Evolutionary conservation across 2,329 filamentous ascomycete genomes (phyloP).

Genomic region (Monosporascus ibericus): DNA sequence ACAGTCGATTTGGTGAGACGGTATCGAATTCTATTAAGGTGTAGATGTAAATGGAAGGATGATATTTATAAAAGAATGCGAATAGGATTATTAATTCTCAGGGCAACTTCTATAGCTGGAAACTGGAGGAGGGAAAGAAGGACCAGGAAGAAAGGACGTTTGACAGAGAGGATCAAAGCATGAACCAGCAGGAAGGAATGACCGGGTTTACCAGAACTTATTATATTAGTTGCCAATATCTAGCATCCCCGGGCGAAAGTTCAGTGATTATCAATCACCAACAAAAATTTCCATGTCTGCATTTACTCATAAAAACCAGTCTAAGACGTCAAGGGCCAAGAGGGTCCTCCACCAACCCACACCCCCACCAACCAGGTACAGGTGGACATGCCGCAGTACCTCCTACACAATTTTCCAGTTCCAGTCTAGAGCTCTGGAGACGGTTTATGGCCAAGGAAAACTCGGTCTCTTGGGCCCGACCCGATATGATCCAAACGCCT

Average conservation of each 20-base stretch:
- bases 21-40: neutral
- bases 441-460: neutral
- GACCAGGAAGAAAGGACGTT: neutral
- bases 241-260: neutral
- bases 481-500: no score
- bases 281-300: neutral
- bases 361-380: neutral
- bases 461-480: neutral
- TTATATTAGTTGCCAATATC: no score
- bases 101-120: neutral
- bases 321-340: neutral
- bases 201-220: no score
- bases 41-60: neutral
- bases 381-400: no score
- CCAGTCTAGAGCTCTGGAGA: neutral
- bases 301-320: neutral
- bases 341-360: neutral
- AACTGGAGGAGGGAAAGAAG: neutral
- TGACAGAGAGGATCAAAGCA: neutral
- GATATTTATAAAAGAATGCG: neutral
- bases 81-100: neutral
- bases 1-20: no score
- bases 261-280: neutral
- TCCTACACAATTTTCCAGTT: no score
- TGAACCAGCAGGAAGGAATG: no score